Evolutionary conservation across 805 yeast genomes (phyloP).

Genomic region (Schwanniomyces polymorphus): DNA sequence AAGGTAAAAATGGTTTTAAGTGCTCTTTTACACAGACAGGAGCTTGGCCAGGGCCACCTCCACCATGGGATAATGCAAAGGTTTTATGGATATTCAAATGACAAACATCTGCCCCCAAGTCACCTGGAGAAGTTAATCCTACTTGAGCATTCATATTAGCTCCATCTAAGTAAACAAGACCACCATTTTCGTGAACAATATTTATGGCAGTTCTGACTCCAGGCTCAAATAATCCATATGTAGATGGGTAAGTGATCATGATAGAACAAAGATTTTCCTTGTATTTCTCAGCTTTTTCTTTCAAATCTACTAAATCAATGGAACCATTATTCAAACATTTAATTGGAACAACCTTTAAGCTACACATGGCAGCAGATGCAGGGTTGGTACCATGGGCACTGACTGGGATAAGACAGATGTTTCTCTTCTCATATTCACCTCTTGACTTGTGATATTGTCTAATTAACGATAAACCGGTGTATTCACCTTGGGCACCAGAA

Average conservation of each 20-base stretch:
- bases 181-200: conserved; percentile 83
- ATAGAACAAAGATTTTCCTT: conserved; percentile 76
- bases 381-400: conserved; percentile 99
- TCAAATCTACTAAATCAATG: conserved; percentile 75
- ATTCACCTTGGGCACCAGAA: conserved; percentile 99
- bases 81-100: conserved; percentile 96
- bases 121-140: conserved; percentile 96
- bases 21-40: conserved; percentile 92
- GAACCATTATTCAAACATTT: conserved; percentile 86
- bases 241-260: conserved; percentile 97
- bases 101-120: conserved; percentile 96
- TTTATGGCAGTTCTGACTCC: conserved; percentile 82
- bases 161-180: conserved; percentile 96
- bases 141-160: conserved; percentile 99
- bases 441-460: conserved; percentile 68
- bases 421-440: conserved; percentile 68
- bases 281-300: conserved; percentile 69
- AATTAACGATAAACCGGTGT: conserved; percentile 87
- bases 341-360: conserved; percentile 88
- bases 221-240: conserved; percentile 95
- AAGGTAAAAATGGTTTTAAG: conserved; percentile 78
- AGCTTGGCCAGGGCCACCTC: conserved; percentile 99
- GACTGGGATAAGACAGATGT: conserved; percentile 92
- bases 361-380: conserved; percentile 97
- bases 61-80: conserved; percentile 97